These are phyloP conservation scores for Xylaria digitata DNA, from an alignment of 2,329 filamentous ascomycete genomes.

Conservation along the genomic window DNA sequence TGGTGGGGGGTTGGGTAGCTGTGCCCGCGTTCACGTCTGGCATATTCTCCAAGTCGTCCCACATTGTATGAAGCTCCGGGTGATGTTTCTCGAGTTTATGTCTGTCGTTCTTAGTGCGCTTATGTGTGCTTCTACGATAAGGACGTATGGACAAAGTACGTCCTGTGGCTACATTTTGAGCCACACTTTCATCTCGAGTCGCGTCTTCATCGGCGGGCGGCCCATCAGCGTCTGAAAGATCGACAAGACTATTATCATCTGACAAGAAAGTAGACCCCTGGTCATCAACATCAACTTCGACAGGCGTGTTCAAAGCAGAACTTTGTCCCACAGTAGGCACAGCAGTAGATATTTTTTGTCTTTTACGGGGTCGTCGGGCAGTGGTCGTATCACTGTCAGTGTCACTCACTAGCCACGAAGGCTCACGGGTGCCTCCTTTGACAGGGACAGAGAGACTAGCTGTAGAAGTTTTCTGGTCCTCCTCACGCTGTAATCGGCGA, in stretches of 20 bases:
- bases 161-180: too few species aligned
- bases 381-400: not conserved
- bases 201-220: conserved; percentile 1
- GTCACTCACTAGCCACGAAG: conserved; percentile 5
- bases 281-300: conserved; percentile 6
- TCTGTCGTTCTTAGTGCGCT: conserved; percentile 62
- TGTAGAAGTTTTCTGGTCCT: conserved; percentile 29
- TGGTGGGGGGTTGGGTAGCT: conserved; percentile 78
- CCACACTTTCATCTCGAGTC: not conserved
- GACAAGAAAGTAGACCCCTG: not conserved
- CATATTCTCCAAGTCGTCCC: conserved; percentile 77
- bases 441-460: conserved; percentile 7
- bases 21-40: conserved; percentile 71
- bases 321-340: not conserved
- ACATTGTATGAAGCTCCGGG: conserved; percentile 85
- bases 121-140: not conserved
- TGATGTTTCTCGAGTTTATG: conserved; percentile 78
- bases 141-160: not conserved
- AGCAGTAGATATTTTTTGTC: conserved; percentile 33
- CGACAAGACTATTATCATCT: conserved; percentile 1
- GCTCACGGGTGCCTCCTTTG: not conserved
- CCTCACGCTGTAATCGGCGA: conserved; percentile 34
- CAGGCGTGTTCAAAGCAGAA: not conserved
- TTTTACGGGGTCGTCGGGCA: conserved; percentile 11
- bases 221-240: not conserved